phyloP scores from a whole-genome alignment of 495 filamentous ascomycete species.

The Glarea lozoyensis region DNA sequence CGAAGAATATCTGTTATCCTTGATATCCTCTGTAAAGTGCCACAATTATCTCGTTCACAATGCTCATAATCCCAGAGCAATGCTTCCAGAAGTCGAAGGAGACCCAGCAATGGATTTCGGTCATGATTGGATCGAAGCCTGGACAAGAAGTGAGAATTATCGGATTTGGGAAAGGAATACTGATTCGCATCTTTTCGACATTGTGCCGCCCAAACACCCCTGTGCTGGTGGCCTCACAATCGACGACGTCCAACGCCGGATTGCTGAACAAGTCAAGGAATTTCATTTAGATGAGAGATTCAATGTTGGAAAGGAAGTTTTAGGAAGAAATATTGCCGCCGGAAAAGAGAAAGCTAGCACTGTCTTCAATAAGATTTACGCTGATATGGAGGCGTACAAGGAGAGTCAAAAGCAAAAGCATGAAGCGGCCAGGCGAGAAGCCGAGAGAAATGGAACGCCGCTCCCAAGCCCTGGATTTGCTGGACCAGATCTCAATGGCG shows the following conservation, averaged over 20 bases:
- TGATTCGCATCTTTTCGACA: constrained; percentile 85
- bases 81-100: constrained; percentile 63
- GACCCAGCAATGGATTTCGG: constrained; percentile 81
- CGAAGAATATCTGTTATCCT: constrained; percentile 88
- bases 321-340: constrained; percentile 71
- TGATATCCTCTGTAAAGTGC: constrained; percentile 85
- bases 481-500: constrained; percentile 50
- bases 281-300: constrained; percentile 82
- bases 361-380: constrained; percentile 78
- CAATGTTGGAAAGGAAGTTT: constrained; percentile 63
- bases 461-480: constrained; percentile 17
- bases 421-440: constrained; percentile 35
- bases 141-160: constrained; percentile 84
- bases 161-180: constrained; percentile 63
- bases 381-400: constrained; percentile 77
- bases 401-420: constrained; percentile 69
- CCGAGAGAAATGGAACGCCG: constrained; percentile 22
- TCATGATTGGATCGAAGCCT: constrained; percentile 64
- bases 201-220: constrained; percentile 87
- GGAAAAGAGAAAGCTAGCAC: constrained; percentile 76
- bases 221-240: constrained; percentile 91
- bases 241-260: constrained; percentile 85
- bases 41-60: constrained; percentile 64
- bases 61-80: constrained; percentile 46
- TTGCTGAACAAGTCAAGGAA: constrained; percentile 82